Percentiles rank a stretch among this genome's conserved stretches.
These are phyloP conservation scores for Solanum chacoense DNA, from an alignment of 305 asterid species.

Conservation along the genomic window DNA sequence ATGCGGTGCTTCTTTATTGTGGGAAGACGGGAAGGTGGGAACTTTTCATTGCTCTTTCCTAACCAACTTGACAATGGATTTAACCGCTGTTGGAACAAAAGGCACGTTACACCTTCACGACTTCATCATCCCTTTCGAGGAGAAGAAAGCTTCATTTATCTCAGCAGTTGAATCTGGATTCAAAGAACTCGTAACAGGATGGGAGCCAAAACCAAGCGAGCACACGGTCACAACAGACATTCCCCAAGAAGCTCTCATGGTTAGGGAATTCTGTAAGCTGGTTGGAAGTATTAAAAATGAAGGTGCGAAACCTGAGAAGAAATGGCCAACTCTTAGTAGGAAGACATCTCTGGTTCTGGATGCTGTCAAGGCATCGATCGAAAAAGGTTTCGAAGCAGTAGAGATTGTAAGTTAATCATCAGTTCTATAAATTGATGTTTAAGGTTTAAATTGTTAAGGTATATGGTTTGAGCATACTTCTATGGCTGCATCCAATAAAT, in stretches of 20 bases:
- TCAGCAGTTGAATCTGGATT: conserved; percentile 33
- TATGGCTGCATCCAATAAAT: background rate
- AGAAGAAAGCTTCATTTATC: conserved; percentile 36
- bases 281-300: conserved; percentile 33
- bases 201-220: conserved; percentile 44
- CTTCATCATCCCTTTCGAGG: conserved; percentile 41
- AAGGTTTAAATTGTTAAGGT: background rate
- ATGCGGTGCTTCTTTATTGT: conserved; percentile 53
- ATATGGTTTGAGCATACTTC: background rate
- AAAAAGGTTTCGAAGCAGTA: conserved; percentile 40
- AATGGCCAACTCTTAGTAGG: conserved; percentile 58
- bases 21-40: conserved; percentile 55
- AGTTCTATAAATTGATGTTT: background rate
- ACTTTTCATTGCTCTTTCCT: conserved; percentile 61
- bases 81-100: conserved; percentile 37
- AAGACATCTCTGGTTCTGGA: conserved; percentile 70
- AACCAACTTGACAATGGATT: conserved; percentile 35
- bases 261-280: conserved; percentile 50
- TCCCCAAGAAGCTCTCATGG: conserved; percentile 78
- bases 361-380: conserved; percentile 65
- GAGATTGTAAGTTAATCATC: conserved; percentile 25
- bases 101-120: conserved; percentile 50
- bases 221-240: conserved; percentile 44
- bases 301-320: conserved; percentile 57
- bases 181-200: conserved; percentile 31